Evolutionary conservation across 75 land plant genomes (phyloP).

Genomic region (Azolla pinnata): DNA sequence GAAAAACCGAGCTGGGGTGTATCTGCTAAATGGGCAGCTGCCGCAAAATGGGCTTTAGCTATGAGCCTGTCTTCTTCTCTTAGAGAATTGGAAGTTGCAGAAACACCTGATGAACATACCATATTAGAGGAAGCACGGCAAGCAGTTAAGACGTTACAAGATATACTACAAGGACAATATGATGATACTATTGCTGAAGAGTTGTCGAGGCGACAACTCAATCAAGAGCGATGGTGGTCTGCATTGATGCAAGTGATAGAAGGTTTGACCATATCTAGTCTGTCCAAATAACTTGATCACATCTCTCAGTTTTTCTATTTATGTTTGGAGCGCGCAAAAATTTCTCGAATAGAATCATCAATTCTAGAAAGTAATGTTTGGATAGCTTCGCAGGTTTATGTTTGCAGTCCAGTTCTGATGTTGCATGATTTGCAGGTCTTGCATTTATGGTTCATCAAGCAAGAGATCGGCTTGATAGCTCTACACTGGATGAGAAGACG

Average conservation of each 20-base stretch:
- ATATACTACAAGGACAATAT: conserved; percentile 69
- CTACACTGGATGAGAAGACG: too few species aligned
- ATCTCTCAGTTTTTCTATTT: neutral
- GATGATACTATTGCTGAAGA: conserved; percentile 53
- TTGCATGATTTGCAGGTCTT: too few species aligned
- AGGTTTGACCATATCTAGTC: too few species aligned
- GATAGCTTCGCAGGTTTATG: too few species aligned
- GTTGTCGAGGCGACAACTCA: conserved; percentile 34
- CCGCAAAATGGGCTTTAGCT: conserved; percentile 84
- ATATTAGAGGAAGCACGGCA: conserved; percentile 65
- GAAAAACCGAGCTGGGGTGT: conserved; percentile 65
- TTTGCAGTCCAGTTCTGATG: too few species aligned
- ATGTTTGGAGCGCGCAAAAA: neutral
- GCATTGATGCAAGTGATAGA: conserved; percentile 61
- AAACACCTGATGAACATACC: conserved; percentile 37
- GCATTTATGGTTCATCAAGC: conserved; percentile 20
- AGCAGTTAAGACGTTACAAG: conserved; percentile 61
- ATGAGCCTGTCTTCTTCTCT: conserved; percentile 65
- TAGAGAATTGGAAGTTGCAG: conserved; percentile 39
- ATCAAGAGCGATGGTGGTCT: conserved; percentile 83
- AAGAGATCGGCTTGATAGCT: neutral
- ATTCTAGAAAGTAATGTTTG: too few species aligned
- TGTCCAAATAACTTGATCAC: neutral
- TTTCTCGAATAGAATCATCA: neutral
- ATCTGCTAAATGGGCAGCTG: conserved; percentile 82